These are phyloP conservation scores for Paecilomyces niveus DNA, from an alignment of 2,329 filamentous ascomycete genomes.

Conservation along the genomic window DNA sequence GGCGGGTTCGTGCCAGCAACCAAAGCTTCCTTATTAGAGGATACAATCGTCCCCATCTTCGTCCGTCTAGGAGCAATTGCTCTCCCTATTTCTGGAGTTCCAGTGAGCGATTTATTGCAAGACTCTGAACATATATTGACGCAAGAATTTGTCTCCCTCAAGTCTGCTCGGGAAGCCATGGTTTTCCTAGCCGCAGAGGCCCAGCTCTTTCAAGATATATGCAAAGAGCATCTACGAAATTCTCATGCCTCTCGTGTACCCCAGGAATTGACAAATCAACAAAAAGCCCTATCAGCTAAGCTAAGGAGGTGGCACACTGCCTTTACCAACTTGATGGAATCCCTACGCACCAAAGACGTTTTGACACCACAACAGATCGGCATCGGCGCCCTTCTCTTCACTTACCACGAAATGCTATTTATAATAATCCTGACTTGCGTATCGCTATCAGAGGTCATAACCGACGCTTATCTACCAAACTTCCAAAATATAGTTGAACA, in stretches of 20 bases:
- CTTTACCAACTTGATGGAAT: slow-evolving; percentile 13
- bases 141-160: slow-evolving; percentile 13
- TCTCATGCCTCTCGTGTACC: slow-evolving; percentile 7
- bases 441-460: slow-evolving; percentile 12
- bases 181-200: slow-evolving; percentile 16
- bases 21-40: slow-evolving; percentile 12
- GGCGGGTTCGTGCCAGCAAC: slow-evolving; percentile 6
- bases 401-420: slow-evolving; percentile 17
- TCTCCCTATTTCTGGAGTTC: slow-evolving; percentile 4
- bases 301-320: slow-evolving; percentile 17
- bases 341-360: neutral
- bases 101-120: slow-evolving; percentile 7
- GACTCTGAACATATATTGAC: slow-evolving; percentile 6
- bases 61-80: slow-evolving; percentile 18
- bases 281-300: slow-evolving; percentile 8
- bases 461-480: slow-evolving; percentile 13
- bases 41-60: slow-evolving; percentile 22
- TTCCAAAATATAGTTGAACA: neutral
- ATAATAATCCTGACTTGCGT: slow-evolving; percentile 16
- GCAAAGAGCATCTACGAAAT: slow-evolving; percentile 10
- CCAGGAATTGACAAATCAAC: slow-evolving; percentile 9
- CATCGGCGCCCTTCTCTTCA: slow-evolving; percentile 14
- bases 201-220: slow-evolving; percentile 15
- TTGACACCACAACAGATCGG: slow-evolving; percentile 11
- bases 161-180: slow-evolving; percentile 19